These are phyloP conservation scores for Saccharum spontaneum DNA, from an alignment of 176 grass and related monocot species.

Conservation along the genomic window DNA sequence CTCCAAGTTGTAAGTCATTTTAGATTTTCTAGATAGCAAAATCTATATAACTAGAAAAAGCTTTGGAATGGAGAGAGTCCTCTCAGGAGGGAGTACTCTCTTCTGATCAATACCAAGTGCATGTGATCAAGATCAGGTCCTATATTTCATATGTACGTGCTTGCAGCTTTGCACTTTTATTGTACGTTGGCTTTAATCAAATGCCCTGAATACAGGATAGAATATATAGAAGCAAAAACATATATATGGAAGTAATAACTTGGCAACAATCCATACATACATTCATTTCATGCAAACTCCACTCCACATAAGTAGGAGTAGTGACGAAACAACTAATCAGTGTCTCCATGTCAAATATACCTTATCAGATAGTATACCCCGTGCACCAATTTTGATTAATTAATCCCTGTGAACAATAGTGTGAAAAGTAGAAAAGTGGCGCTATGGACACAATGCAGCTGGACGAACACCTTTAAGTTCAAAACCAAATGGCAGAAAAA, in stretches of 20 bases:
- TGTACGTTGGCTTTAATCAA: background rate
- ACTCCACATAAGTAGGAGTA: slow-evolving; percentile 9
- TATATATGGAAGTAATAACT: background rate
- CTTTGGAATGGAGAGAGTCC: background rate
- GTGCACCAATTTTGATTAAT: slow-evolving; percentile 42
- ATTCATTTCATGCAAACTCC: slow-evolving; percentile 34
- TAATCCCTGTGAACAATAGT: slow-evolving; percentile 37
- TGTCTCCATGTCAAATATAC: slow-evolving; percentile 38
- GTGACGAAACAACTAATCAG: slow-evolving; percentile 19
- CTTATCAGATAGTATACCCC: slow-evolving; percentile 36
- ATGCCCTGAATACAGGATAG: background rate
- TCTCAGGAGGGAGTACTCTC: too few species aligned
- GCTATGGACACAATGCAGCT: slow-evolving; percentile 34
- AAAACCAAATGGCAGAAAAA: slow-evolving; percentile 42
- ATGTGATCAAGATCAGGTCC: slow-evolving; percentile 30
- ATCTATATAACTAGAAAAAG: background rate
- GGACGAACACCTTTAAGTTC: slow-evolving; percentile 37
- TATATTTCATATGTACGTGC: background rate
- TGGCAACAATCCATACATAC: slow-evolving; percentile 11
- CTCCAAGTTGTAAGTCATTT: background rate
- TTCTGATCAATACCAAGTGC: background rate
- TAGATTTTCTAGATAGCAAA: background rate
- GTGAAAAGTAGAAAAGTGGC: slow-evolving; percentile 40
- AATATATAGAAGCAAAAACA: background rate
- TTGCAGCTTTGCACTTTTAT: background rate